These are phyloP conservation scores for Suhomyces pyralidae DNA, from an alignment of 805 yeast genomes.

Conservation along the genomic window DNA sequence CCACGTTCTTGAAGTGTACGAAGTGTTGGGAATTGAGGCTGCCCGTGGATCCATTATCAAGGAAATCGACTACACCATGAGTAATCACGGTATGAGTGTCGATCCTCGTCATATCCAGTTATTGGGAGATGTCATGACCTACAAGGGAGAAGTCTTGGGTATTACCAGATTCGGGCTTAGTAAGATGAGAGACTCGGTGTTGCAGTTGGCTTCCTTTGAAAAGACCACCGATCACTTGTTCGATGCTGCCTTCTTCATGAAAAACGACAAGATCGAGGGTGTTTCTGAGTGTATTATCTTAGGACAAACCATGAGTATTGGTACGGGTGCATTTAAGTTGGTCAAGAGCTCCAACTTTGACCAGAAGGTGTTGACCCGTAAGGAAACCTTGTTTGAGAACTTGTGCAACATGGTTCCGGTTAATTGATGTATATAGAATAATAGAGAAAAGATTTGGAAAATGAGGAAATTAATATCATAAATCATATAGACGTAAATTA, in stretches of 20 bases:
- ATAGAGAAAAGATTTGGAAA: not conserved
- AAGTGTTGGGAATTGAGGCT: constrained; percentile 95
- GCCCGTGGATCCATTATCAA: constrained; percentile 89
- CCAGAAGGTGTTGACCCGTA: constrained; percentile 39
- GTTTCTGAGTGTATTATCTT: constrained; percentile 95
- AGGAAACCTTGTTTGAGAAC: constrained; percentile 48
- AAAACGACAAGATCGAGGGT: constrained; percentile 93
- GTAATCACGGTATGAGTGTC: constrained; percentile 99
- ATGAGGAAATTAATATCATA: not conserved
- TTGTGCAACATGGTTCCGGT: constrained; percentile 23
- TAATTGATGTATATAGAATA: constrained; percentile 9
- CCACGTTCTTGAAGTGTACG: constrained; percentile 85
- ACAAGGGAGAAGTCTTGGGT: constrained; percentile 97
- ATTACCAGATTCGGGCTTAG: constrained; percentile 97
- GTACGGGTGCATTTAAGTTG: constrained; percentile 94
- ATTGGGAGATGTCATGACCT: constrained; percentile 97
- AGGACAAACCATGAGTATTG: constrained; percentile 96
- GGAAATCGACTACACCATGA: constrained; percentile 97
- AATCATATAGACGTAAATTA: too few relatives aligned
- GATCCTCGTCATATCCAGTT: constrained; percentile 99
- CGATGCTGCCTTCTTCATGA: constrained; percentile 98
- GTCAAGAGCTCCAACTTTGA: constrained; percentile 55
- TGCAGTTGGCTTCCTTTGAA: constrained; percentile 95
- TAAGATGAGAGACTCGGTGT: constrained; percentile 96
- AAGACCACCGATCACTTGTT: constrained; percentile 97